Evolutionary conservation across 768 basidiomycete genomes (phyloP), one percentile per base, ranked within the genome.

Genomic region (Neoboletus subvelutipes): DNA sequence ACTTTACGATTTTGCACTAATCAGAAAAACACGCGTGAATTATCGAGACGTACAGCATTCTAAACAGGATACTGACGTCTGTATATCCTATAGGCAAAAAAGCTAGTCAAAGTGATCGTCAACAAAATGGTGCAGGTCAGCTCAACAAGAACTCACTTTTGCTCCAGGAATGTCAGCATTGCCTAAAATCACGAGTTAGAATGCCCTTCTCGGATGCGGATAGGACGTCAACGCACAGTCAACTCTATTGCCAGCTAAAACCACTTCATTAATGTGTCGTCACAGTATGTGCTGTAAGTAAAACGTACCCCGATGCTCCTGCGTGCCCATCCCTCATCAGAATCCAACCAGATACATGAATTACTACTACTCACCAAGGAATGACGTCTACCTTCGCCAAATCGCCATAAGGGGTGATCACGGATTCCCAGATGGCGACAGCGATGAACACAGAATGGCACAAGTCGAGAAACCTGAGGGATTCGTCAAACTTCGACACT

Each of bases 61-160:
- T 20, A 8, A 42, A 34, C 5, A 36, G 2, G n/a, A 42, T 29
- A 58, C 63, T 1, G 13, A 68, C 67, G 45, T 59, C 45, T 56
- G 49, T 70, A 63, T 58, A 68, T 70, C 33, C 67, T 63, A 49
- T 63, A 42, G 15, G 63, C 52, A 34, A 70, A 67, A 55, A 65
- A 70, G 41, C 67, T 68, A 17, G 26, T 33, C 22, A 9, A 43
- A 3, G 22, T 12, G 12, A 26, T 28, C 5, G 8, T 60, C 26
- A 63, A 36, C 24, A 24, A 26, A 41, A 28, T n/a, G 29, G 1
- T 24, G n/a, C 3, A 2, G 0, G 13, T 15, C 8, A 18, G 12
- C 29, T 9, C 1, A 9, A 11, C 3, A 1, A 33, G 11, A 13
- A 31, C 59, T 51, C 26, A 56, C 67, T 60, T 63, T 65, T 68